These are phyloP conservation scores for Neopestalotiopsis clavispora DNA, from an alignment of 2,329 filamentous ascomycete species.

Conservation along the genomic window DNA sequence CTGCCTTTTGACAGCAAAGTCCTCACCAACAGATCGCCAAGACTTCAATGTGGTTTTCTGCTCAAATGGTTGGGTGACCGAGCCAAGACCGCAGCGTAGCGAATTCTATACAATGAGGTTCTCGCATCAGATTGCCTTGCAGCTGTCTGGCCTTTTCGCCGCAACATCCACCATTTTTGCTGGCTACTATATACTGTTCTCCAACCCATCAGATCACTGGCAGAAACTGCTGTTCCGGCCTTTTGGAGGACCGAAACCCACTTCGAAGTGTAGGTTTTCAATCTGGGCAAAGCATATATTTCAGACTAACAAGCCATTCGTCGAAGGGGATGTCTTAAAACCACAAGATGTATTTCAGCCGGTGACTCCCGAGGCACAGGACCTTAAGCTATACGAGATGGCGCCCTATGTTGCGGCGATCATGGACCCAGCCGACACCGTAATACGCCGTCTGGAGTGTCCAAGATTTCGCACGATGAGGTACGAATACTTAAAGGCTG, in stretches of 20 bases:
- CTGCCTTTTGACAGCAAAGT: not conserved
- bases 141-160: conserved; percentile 16
- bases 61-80: not conserved
- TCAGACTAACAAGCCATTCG: not conserved
- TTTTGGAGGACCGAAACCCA: not conserved
- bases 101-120: conserved; percentile 11
- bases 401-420: conserved; percentile 34
- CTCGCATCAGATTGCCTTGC: conserved; percentile 10
- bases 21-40: not conserved
- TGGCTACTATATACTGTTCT: conserved; percentile 16
- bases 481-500: conserved; percentile 28
- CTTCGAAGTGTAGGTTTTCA: not conserved
- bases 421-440: conserved; percentile 29
- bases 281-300: not conserved
- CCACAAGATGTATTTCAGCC: not conserved
- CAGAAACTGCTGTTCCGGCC: not conserved
- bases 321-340: not conserved
- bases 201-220: conserved; percentile 5
- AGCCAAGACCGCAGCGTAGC: not conserved
- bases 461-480: conserved; percentile 25
- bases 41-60: not conserved
- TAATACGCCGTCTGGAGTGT: conserved; percentile 33
- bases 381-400: conserved; percentile 14
- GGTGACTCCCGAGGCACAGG: not conserved
- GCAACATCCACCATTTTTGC: conserved; percentile 10